Percentiles rank a stretch among this genome's conserved stretches.
Conservation (phyloP, 2,329 filamentous ascomycete species). For the Fusarium abutilonis region DNA sequence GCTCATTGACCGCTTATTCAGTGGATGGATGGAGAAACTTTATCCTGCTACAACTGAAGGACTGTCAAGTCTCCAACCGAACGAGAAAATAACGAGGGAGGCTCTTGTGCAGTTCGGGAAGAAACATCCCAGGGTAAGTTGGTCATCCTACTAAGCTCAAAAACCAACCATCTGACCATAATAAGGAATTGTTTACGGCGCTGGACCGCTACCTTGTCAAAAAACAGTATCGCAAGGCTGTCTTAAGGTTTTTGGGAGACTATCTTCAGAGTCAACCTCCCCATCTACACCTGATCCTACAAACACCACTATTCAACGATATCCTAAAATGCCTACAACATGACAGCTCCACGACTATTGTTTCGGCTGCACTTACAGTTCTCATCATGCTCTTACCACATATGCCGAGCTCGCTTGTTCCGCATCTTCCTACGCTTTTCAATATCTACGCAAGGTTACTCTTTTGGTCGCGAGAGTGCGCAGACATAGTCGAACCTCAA, state of each 20-base stretch:
- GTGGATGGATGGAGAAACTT: slow-evolving; percentile 65
- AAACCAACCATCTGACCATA: slow-evolving; percentile 2
- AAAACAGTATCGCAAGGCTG: slow-evolving; percentile 69
- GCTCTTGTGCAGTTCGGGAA: slow-evolving; percentile 71
- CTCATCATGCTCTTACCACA: slow-evolving; percentile 86
- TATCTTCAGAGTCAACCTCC: slow-evolving; percentile 82
- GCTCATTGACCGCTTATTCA: slow-evolving; percentile 66
- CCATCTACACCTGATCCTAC: slow-evolving; percentile 76
- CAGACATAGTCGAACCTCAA: slow-evolving; percentile 51
- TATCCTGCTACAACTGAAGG: slow-evolving; percentile 52
- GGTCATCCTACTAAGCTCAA: background rate
- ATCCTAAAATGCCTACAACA: slow-evolving; percentile 78
- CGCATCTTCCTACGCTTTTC: slow-evolving; percentile 77
- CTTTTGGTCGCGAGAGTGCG: slow-evolving; percentile 75
- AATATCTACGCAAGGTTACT: slow-evolving; percentile 82
- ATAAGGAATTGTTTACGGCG: slow-evolving; percentile 71
- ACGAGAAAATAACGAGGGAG: slow-evolving; percentile 61
- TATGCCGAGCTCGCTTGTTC: slow-evolving; percentile 76
- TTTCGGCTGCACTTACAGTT: slow-evolving; percentile 78
- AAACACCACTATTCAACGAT: slow-evolving; percentile 77
- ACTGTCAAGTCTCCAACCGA: slow-evolving; percentile 54
- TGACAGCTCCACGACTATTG: slow-evolving; percentile 79
- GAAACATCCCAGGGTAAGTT: slow-evolving; percentile 67
- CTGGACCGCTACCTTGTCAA: slow-evolving; percentile 74
- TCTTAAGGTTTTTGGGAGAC: slow-evolving; percentile 73